Evolutionary conservation across 495 filamentous ascomycete species (phyloP), one percentile per base, ranked within the genome.

Genomic region (Hypoxylon cercidicola): DNA sequence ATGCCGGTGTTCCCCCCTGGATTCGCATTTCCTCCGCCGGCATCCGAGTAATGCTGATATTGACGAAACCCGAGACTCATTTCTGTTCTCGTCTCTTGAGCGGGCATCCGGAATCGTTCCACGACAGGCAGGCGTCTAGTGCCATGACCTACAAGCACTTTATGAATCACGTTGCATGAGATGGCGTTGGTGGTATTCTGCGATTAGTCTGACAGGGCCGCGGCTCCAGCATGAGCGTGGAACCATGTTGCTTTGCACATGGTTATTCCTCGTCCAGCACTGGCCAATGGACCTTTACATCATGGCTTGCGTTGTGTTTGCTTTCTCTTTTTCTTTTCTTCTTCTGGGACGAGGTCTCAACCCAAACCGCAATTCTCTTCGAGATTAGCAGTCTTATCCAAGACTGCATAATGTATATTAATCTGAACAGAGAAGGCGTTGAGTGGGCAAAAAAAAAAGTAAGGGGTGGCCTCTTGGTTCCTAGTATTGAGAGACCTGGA

Each of bases 1-100:
- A 91, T 92, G 83, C 87, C 87, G 30, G 87, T 89, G 72, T 85
- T 90, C 16, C 87, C 87, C 43, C 84, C 87, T 5, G 87, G 87
- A 12, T 90, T 89, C 68, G 77, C 66, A 0, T 79, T 81, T 51
- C 74, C 77, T 39, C 56, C 64, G 1, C 69, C 69, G 0, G 49
- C 72, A 15, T 65, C 73, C 9, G 70, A 76, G n/a, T 55, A 71
- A 49, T 69, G 70, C 32, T 11, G 45, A 1, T 19, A 52, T 41
- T 13, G 11, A n/a, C 9, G 13, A n/a, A 5, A 3, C 3, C 34
- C 10, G 2, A 37, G 3, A 37, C 34, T 16, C 39, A 2, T 16
- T 15, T 16, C 39, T 16, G n/a, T 16, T 8, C 8, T 46, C 8
- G 30, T 44, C 37, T 12, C 43, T n/a, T 40, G 11, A 46, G 23